phyloP scores from a whole-genome alignment of 352 stramenopile genomes.

The Phytophthora chlamydospora region DNA sequence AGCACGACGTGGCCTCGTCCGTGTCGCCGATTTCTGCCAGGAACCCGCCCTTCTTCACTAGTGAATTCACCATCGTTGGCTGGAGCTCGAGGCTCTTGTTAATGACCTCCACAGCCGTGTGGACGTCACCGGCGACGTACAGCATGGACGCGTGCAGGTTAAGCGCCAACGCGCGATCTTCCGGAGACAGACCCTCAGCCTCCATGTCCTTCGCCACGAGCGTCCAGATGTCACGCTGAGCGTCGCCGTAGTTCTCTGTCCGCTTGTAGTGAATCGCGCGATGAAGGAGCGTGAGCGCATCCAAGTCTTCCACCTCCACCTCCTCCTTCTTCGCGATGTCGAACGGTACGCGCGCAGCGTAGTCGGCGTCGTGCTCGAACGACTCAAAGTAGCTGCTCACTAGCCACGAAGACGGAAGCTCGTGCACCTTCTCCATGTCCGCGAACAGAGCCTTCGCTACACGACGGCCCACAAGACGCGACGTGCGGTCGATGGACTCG shows the following conservation, averaged over 20 bases:
- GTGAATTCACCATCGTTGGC: constrained; percentile 58
- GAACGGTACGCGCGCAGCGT: constrained; percentile 56
- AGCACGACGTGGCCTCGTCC: constrained; percentile 66
- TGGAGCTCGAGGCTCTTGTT: constrained; percentile 61
- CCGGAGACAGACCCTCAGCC: constrained; percentile 34
- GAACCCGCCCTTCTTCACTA: constrained; percentile 87
- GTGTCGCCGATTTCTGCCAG: constrained; percentile 75
- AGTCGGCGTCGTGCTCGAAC: constrained; percentile 82
- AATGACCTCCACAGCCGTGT: constrained; percentile 72
- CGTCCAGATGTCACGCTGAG: constrained; percentile 53
- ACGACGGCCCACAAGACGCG: constrained; percentile 63
- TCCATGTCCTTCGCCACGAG: constrained; percentile 50
- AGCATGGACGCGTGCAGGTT: constrained; percentile 85
- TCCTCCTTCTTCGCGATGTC: constrained; percentile 67
- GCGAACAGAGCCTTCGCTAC: constrained; percentile 75
- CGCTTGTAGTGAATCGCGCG: constrained; percentile 78
- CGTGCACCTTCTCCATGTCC: constrained; percentile 71
- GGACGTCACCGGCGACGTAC: constrained; percentile 81
- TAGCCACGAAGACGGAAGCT: constrained; percentile 79
- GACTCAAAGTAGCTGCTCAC: constrained; percentile 88
- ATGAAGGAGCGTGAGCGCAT: constrained; percentile 58
- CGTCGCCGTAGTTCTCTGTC: constrained; percentile 51
- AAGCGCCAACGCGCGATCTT: constrained; percentile 58
- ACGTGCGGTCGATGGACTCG: constrained; percentile 76
- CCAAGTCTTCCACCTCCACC: constrained; percentile 45